Conservation (phyloP, 352 stramenopile species). For the Pythium dissotocum region DNA sequence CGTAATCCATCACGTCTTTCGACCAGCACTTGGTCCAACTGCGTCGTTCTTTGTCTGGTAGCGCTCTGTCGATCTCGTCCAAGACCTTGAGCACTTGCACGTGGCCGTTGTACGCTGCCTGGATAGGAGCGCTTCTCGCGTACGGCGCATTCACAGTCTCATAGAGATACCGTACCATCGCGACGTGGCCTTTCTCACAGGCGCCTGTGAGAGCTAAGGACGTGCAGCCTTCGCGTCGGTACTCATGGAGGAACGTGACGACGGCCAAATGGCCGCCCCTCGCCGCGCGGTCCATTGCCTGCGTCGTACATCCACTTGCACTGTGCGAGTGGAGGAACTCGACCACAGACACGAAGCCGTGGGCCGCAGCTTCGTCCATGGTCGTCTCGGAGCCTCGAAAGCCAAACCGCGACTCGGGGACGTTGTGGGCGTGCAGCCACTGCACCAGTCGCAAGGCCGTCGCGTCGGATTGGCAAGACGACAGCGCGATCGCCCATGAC, state of each 20-base stretch:
- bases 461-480: not conserved
- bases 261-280: not conserved
- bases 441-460: slow-evolving; percentile 2
- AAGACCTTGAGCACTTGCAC: not conserved
- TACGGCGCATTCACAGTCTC: not conserved
- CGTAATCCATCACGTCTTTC: not conserved
- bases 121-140: not conserved
- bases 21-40: slow-evolving; percentile 1
- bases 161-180: slow-evolving; percentile 1
- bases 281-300: not conserved
- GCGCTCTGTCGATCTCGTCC: not conserved
- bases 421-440: not conserved
- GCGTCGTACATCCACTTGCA: not conserved
- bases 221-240: slow-evolving; percentile 7
- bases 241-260: slow-evolving; percentile 2
- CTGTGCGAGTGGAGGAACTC: not conserved
- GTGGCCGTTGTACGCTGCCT: not conserved
- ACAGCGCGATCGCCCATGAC: not conserved
- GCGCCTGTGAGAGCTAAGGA: not conserved
- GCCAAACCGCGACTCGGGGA: not conserved
- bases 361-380: slow-evolving; percentile 8
- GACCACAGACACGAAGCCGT: not conserved
- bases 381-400: not conserved
- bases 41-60: not conserved
- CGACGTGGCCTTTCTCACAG: not conserved